A percentile compares a stretch with the other conserved stretches of the same genome.
These are phyloP conservation scores for Gigaspora rosea DNA, from an alignment of 192 early-diverging fungal genomes.

Conservation along the genomic window DNA sequence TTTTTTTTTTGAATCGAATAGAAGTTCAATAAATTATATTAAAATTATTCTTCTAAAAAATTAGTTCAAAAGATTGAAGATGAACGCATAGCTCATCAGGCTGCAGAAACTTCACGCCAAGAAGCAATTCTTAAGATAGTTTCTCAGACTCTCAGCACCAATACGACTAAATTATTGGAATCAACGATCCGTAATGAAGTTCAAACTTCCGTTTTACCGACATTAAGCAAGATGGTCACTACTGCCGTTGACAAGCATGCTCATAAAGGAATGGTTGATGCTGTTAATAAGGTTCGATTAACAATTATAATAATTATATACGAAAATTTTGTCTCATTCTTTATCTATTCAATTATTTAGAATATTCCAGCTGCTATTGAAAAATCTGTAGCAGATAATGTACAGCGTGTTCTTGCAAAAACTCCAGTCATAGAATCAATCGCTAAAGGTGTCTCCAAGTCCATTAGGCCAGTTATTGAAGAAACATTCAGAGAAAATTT, in stretches of 20 bases:
- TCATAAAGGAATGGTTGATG: conserved; percentile 39
- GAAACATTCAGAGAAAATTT: conserved; percentile 50
- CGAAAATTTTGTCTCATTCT: not conserved
- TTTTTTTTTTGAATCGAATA: too few relatives aligned
- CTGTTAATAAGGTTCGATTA: conserved; percentile 40
- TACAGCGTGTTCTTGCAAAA: conserved; percentile 38
- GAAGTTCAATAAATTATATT: not conserved
- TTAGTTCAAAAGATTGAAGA: conserved; percentile 34
- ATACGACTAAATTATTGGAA: conserved; percentile 48
- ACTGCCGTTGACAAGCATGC: conserved; percentile 47
- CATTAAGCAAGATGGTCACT: conserved; percentile 43
- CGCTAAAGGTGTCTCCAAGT: conserved; percentile 39
- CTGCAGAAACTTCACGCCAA: conserved; percentile 47
- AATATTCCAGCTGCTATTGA: conserved; percentile 46
- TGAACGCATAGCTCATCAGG: conserved; percentile 36
- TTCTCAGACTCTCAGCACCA: conserved; percentile 47
- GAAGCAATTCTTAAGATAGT: conserved; percentile 49
- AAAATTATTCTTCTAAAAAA: not conserved
- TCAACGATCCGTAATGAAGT: conserved; percentile 51
- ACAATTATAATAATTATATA: not conserved
- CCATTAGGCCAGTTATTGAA: conserved; percentile 46
- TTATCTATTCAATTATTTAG: not conserved
- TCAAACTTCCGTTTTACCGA: conserved; percentile 44
- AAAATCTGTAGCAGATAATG: conserved; percentile 41
- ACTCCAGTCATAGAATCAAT: conserved; percentile 39